phyloP scores from a whole-genome alignment of 179 eudicot genomes.

The Beta macrorhiza region DNA sequence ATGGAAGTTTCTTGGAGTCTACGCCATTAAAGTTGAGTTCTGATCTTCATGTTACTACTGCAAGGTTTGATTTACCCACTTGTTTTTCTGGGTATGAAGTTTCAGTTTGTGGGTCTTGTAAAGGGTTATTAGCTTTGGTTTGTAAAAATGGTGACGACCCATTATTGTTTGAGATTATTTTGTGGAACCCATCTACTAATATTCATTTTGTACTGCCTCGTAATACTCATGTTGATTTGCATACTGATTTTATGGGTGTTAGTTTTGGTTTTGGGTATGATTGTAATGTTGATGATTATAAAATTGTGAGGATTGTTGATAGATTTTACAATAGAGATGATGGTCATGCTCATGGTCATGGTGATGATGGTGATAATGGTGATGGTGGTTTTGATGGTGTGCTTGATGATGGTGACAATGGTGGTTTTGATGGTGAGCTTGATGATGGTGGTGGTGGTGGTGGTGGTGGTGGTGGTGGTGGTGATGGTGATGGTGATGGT shows the following conservation, averaged over 20 bases:
- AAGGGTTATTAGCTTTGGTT: slow-evolving; percentile 4
- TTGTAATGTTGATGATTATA: neutral
- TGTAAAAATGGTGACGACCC: neutral
- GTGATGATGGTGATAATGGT: neutral
- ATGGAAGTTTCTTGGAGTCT: neutral
- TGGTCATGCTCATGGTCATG: neutral
- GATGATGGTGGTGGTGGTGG: neutral
- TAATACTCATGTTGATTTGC: neutral
- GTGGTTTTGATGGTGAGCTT: too few relatives aligned
- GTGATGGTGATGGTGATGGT: neutral
- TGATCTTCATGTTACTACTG: neutral
- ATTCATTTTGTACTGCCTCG: neutral
- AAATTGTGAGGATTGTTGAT: neutral
- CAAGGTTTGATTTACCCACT: neutral
- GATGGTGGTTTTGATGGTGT: too few relatives aligned
- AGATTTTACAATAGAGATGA: neutral
- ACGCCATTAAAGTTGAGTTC: neutral
- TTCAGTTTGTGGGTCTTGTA: slow-evolving; percentile 3
- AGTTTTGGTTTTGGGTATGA: slow-evolving; percentile 21
- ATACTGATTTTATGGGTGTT: neutral
- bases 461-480: neutral
- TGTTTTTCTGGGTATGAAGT: neutral
- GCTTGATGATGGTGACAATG: too few relatives aligned
- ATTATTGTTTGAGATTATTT: neutral
- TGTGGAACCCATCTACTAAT: slow-evolving; percentile 9